These are phyloP conservation scores for Verticillium dahliae DNA, from an alignment of 2,329 filamentous ascomycete species.

Conservation along the genomic window DNA sequence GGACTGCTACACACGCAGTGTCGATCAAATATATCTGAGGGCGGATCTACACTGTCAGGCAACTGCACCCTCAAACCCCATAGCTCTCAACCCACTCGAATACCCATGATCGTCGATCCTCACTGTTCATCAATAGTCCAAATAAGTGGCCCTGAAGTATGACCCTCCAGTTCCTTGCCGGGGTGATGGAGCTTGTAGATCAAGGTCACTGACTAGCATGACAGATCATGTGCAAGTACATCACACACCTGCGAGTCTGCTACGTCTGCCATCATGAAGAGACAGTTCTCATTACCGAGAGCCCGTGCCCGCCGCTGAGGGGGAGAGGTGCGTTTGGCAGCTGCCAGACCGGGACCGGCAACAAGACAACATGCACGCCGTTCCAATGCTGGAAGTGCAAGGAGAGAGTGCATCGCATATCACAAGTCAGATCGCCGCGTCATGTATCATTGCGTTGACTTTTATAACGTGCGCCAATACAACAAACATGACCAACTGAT, in stretches of 20 bases:
- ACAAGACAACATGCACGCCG: constrained; percentile 18
- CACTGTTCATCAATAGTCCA: too few relatives aligned
- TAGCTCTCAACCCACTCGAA: too few relatives aligned
- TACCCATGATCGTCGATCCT: too few relatives aligned
- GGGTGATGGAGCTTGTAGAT: background rate
- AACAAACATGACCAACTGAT: background rate
- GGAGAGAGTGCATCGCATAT: constrained; percentile 15
- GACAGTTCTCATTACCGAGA: constrained; percentile 30
- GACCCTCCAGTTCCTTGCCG: background rate
- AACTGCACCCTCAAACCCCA: background rate
- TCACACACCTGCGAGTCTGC: constrained; percentile 27
- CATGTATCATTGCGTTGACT: background rate
- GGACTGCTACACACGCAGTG: background rate
- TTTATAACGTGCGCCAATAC: background rate
- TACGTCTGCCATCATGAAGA: constrained; percentile 24
- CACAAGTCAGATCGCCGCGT: constrained; percentile 6
- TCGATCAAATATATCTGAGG: background rate
- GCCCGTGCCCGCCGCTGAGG: constrained; percentile 20
- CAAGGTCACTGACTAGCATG: background rate
- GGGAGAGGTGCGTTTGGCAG: constrained; percentile 26
- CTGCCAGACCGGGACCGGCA: constrained; percentile 24
- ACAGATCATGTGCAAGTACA: constrained; percentile 28
- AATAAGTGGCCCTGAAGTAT: background rate
- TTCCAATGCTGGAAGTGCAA: constrained; percentile 30
- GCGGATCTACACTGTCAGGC: background rate